A percentile compares a stretch with the other conserved stretches of the same genome.
Conservation (phyloP, 2,329 filamentous ascomycete species). For the Graphiopsis chlorocephala region DNA sequence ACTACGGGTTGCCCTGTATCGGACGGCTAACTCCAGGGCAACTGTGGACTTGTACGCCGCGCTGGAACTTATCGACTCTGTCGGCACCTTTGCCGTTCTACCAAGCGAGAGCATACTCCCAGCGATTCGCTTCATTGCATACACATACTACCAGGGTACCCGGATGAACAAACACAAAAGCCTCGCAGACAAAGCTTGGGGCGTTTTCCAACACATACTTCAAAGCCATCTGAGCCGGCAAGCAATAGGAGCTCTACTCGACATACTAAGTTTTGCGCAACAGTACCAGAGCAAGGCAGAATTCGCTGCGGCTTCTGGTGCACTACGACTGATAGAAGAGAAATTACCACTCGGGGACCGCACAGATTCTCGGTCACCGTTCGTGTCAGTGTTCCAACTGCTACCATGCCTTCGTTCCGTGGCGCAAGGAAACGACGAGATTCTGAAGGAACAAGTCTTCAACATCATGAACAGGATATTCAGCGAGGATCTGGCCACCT, state of each 20-base stretch:
- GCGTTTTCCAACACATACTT: conserved; percentile 27
- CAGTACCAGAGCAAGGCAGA: conserved; percentile 21
- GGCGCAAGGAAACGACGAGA: conserved; percentile 11
- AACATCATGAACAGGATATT: conserved; percentile 39
- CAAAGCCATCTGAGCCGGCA: conserved; percentile 31
- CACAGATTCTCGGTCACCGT: conserved; percentile 1
- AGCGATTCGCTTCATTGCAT: conserved; percentile 29
- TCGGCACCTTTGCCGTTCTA: conserved; percentile 30
- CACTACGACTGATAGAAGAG: conserved; percentile 31
- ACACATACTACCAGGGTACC: conserved; percentile 32
- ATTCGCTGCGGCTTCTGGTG: conserved; percentile 29
- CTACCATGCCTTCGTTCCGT: conserved; percentile 17
- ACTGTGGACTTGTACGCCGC: conserved; percentile 30
- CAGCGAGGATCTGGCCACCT: conserved; percentile 43
- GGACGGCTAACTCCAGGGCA: conserved; percentile 27
- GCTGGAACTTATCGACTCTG: conserved; percentile 29
- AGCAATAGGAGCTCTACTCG: conserved; percentile 25
- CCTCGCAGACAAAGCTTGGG: conserved; percentile 28
- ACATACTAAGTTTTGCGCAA: conserved; percentile 24
- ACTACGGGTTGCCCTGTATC: conserved; percentile 26
- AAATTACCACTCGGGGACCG: conserved; percentile 20
- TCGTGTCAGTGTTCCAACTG: conserved; percentile 15
- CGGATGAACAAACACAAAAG: conserved; percentile 30
- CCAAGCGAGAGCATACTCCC: conserved; percentile 23
- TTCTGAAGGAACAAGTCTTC: conserved; percentile 20